Evolutionary conservation across 1,139 yeast genomes (phyloP), one percentile per base, ranked within the genome.

Genomic region (Debaryomyces sp.): DNA sequence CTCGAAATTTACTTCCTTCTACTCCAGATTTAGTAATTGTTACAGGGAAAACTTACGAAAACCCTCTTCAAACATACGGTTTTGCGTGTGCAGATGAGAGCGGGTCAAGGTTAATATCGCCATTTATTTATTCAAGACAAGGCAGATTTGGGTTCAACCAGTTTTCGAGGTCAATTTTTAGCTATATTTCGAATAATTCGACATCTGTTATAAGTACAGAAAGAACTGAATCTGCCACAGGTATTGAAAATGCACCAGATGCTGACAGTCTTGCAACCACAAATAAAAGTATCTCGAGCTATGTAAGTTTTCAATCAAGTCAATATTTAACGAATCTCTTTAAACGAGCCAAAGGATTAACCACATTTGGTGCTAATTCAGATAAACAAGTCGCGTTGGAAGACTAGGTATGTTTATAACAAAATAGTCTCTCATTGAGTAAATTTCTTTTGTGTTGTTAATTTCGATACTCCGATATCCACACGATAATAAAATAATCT

Each of bases 61-160:
- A 36, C 5, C 41, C 33, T 8, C 50, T 53, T 27, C 51, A 49
- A 44, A 49, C 56, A 13, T 41, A 46, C 10, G 63, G 62, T 8
- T 58, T 52, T 45, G 48, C 48, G 1, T 47, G 55, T 29, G 37
- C 54, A 17, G 57, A 52, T 44, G 35, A 22, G 13, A 35, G 41
- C 17, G 41, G 32, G 6, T 39, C 44, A 2, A 32, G 34, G 4
- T 34, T 36, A 17, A 49, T 40, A 4, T 43, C 42, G 33, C 29
- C 59, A 4, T 38, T 56, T 5, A 44, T 59, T 1, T 55, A 56
- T 37, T 50, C 56, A 36, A 57, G 55, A 8, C 49, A 48, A 17
- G 33, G 51, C 8, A 51, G 53, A 27, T 60, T 63, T 47, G 62
- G 65, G 6, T 62, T 58, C 39, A 55, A 54, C 21, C 54, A 60